A percentile compares a stretch with the other conserved stretches of the same genome.
Conservation (phyloP, 2,329 filamentous ascomycete genomes). For the Chaetomium sp. region DNA sequence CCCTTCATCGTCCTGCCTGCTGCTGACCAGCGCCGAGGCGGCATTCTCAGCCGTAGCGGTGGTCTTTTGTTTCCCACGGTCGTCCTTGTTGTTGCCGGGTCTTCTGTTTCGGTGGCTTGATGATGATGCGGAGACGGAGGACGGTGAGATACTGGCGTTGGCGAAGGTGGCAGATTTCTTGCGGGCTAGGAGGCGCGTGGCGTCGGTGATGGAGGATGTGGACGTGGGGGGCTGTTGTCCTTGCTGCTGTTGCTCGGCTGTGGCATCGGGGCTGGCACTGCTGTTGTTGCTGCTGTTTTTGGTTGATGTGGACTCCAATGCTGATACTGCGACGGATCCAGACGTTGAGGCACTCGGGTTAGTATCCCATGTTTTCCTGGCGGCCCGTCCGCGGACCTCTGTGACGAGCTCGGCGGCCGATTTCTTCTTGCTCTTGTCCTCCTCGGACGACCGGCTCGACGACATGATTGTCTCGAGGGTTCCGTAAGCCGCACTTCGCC, state of each 20-base stretch:
- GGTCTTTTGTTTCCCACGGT: neutral
- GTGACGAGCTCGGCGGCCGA: constrained; percentile 50
- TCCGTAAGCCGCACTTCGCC: constrained; percentile 51
- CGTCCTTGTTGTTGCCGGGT: neutral
- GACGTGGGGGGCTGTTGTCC: neutral
- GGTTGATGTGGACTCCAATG: constrained; percentile 11
- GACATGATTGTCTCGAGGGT: constrained; percentile 63
- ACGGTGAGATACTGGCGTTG: constrained; percentile 39
- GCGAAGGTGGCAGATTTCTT: constrained; percentile 40
- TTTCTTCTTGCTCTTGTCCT: constrained; percentile 55
- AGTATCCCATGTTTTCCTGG: constrained; percentile 27
- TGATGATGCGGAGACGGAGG: constrained; percentile 23
- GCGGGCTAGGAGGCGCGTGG: constrained; percentile 17
- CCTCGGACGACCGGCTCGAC: constrained; percentile 57
- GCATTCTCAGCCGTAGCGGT: neutral
- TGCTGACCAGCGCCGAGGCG: constrained; percentile 42
- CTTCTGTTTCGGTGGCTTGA: neutral
- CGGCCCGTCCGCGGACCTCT: constrained; percentile 44
- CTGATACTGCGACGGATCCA: too few relatives aligned
- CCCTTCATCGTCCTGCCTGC: constrained; percentile 33
- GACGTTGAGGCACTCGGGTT: constrained; percentile 20
- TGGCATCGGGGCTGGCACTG: neutral
- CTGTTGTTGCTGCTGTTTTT: constrained; percentile 9
- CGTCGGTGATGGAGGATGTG: neutral
- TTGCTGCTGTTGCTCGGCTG: neutral